Conservation (phyloP, 768 basidiomycete species). For the Hortiboletus campestris region DNA sequence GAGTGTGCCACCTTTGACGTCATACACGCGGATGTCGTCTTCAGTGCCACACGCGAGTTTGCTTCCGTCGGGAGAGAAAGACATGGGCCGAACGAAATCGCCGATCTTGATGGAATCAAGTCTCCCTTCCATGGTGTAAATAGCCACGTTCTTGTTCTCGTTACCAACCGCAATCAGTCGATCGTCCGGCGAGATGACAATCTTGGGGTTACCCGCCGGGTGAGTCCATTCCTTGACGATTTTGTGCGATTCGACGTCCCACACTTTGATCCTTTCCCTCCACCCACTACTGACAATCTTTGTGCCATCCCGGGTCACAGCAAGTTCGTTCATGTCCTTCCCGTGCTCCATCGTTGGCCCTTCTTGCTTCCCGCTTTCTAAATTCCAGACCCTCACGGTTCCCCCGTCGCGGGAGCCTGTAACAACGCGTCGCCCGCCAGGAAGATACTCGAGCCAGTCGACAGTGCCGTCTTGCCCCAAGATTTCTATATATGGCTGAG, state of each 20-base stretch:
- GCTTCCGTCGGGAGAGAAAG: not conserved
- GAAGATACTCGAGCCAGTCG: slow-evolving; percentile 1
- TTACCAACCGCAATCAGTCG: not conserved
- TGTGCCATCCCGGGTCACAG: not conserved
- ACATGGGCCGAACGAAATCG: not conserved
- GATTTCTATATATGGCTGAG: not conserved
- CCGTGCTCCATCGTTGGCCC: not conserved
- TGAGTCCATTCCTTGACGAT: not conserved
- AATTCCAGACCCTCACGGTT: not conserved
- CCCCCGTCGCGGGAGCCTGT: not conserved
- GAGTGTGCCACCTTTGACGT: not conserved
- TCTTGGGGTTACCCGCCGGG: accelerated
- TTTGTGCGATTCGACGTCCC: not conserved
- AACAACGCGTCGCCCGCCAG: slow-evolving; percentile 1
- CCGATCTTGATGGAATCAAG: not conserved
- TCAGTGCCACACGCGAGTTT: not conserved
- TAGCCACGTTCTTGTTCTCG: not conserved
- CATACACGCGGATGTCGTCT: not conserved
- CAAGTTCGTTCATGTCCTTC: no score
- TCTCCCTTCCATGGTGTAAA: not conserved
- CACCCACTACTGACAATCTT: not conserved
- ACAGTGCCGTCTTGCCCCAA: not conserved
- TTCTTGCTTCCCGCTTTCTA: not conserved
- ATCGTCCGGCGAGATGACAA: not conserved
- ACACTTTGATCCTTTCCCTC: not conserved